Evolutionary conservation across 2,329 filamentous ascomycete species (phyloP).

Genomic region (Diaporthe citrichinensis): DNA sequence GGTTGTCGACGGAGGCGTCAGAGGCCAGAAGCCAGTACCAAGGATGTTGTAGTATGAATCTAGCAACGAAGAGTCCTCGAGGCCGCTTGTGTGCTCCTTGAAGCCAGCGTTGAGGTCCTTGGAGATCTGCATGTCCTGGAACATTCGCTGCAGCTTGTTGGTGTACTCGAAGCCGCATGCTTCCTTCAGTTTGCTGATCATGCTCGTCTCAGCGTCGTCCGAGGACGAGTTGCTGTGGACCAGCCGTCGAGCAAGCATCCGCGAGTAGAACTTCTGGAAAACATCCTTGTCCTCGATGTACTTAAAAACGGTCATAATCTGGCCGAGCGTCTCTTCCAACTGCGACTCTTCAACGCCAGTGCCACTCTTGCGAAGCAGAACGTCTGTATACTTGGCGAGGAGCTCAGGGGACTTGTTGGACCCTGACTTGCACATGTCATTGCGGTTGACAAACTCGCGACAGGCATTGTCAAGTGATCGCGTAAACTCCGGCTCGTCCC

Average conservation of each 20-base stretch:
- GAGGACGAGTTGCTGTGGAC: conserved; percentile 97
- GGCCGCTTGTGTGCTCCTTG: conserved; percentile 79
- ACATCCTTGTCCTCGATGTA: conserved; percentile 99
- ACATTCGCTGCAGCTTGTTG: conserved; percentile 99
- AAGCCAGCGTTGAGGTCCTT: conserved; percentile 95
- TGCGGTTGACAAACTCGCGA: conserved; percentile 97
- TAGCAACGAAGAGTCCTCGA: conserved; percentile 78
- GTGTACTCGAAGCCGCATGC: conserved; percentile 99
- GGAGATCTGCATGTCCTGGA: conserved; percentile 99
- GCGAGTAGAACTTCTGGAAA: conserved; percentile 99
- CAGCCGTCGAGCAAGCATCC: conserved; percentile 93
- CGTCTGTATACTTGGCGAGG: conserved; percentile 94
- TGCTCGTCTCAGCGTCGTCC: conserved; percentile 97
- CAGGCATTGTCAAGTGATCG: conserved; percentile 96
- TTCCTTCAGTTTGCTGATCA: conserved; percentile 99
- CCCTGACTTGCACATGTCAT: conserved; percentile 93
- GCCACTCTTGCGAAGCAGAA: conserved; percentile 90
- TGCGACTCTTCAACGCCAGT: conserved; percentile 95
- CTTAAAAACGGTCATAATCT: conserved; percentile 99
- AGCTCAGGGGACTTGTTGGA: conserved; percentile 96
- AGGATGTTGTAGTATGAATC: conserved; percentile 94
- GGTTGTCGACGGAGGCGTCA: conserved; percentile 87
- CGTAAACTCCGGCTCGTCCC: conserved; percentile 96
- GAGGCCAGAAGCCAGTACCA: conserved; percentile 97
- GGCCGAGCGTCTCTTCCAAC: conserved; percentile 86